phyloP scores from a whole-genome alignment of 805 yeast genomes.

The Candida caryicola region DNA sequence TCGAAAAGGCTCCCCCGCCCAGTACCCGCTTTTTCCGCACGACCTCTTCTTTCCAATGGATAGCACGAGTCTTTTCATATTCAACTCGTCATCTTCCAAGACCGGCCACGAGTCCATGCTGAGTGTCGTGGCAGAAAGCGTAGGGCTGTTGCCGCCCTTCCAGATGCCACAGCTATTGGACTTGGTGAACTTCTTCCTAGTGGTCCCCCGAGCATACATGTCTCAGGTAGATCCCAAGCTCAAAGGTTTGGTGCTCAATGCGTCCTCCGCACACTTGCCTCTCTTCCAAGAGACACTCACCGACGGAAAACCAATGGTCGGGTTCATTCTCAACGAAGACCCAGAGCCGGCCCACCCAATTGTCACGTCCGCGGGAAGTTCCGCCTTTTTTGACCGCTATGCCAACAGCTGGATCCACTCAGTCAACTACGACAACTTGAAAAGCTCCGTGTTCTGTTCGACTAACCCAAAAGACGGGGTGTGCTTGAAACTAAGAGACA shows the following conservation, averaged over 20 bases:
- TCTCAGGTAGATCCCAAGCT: slow-evolving; percentile 11
- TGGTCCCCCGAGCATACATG: slow-evolving; percentile 30
- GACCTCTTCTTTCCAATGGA: slow-evolving; percentile 26
- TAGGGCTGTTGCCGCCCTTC: slow-evolving; percentile 38
- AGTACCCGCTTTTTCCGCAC: too few species aligned
- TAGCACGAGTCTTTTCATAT: slow-evolving; percentile 35
- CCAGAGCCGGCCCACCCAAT: slow-evolving; percentile 12
- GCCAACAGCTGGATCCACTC: slow-evolving; percentile 40
- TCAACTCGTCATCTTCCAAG: slow-evolving; percentile 28
- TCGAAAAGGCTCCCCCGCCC: too few species aligned
- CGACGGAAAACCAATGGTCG: slow-evolving; percentile 34
- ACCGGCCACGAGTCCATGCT: slow-evolving; percentile 2
- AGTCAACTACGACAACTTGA: slow-evolving; percentile 28
- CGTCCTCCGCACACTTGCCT: slow-evolving; percentile 17
- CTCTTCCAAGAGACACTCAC: slow-evolving; percentile 23
- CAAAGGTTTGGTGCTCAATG: slow-evolving; percentile 10
- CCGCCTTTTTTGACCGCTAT: slow-evolving; percentile 39
- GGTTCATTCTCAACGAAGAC: slow-evolving; percentile 26
- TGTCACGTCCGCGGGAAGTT: slow-evolving; percentile 1
- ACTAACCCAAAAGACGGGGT: slow-evolving; percentile 29
- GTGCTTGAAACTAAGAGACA: slow-evolving; percentile 33
- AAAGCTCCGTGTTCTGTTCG: slow-evolving; percentile 46
- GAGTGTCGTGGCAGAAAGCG: slow-evolving; percentile 20
- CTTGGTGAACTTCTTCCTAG: slow-evolving; percentile 36
- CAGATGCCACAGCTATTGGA: slow-evolving; percentile 31